Percentiles rank a stretch among this genome's conserved stretches.
Evolutionary conservation across 495 filamentous ascomycete genomes (phyloP).

Genomic region (Neurospora discreta): DNA sequence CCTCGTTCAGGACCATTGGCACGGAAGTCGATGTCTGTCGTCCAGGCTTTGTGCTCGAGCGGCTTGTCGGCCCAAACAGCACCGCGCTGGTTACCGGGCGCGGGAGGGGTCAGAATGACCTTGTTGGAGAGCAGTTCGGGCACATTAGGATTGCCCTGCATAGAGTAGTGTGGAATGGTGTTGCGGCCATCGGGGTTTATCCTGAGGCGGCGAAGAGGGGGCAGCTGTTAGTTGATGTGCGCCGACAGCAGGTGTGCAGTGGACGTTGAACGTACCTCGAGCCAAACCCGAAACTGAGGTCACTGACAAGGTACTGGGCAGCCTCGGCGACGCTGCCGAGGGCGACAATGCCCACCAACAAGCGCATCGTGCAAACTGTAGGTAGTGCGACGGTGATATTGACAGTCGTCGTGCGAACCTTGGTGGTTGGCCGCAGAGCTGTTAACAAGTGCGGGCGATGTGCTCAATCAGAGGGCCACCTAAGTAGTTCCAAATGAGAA

Average conservation of each 20-base stretch:
- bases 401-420: neutral
- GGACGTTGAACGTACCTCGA: slow-evolving; percentile 38
- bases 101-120: slow-evolving; percentile 80
- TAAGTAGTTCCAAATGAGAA: neutral
- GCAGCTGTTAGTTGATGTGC: neutral
- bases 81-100: slow-evolving; percentile 75
- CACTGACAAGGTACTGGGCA: slow-evolving; percentile 43
- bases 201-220: slow-evolving; percentile 12
- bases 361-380: slow-evolving; percentile 25
- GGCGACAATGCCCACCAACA: slow-evolving; percentile 28
- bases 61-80: slow-evolving; percentile 68
- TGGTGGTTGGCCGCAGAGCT: neutral
- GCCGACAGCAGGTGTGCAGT: neutral
- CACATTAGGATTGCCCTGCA: slow-evolving; percentile 57
- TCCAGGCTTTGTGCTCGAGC: slow-evolving; percentile 56
- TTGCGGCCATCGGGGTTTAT: slow-evolving; percentile 29
- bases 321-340: slow-evolving; percentile 46
- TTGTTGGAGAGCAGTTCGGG: slow-evolving; percentile 82
- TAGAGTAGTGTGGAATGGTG: slow-evolving; percentile 43
- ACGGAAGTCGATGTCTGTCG: slow-evolving; percentile 74
- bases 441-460: neutral
- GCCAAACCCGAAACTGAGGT: slow-evolving; percentile 70
- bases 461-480: neutral
- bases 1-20: slow-evolving; percentile 76
- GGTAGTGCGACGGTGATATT: neutral